phyloP scores from a whole-genome alignment of 163 green algal species.

The Coccomyxa subellipsoidea region DNA sequence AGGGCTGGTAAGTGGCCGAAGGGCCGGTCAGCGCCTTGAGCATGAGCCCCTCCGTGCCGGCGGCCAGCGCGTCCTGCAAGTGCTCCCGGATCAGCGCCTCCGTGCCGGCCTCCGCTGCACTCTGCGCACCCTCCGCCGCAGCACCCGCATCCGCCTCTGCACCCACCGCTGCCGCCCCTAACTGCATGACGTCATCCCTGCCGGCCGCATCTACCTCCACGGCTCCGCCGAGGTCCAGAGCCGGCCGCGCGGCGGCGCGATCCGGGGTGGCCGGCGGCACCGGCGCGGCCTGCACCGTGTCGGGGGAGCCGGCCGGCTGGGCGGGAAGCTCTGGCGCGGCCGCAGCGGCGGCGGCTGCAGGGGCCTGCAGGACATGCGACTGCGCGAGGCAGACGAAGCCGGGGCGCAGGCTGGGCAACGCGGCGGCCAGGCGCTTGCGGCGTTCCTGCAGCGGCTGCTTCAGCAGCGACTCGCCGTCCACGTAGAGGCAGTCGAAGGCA shows the following conservation, averaged over 20 bases:
- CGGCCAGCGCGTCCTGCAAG: slow-evolving; percentile 54
- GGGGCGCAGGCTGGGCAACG: slow-evolving; percentile 48
- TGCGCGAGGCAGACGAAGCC: slow-evolving; percentile 40
- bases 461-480: slow-evolving; percentile 60
- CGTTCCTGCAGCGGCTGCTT: slow-evolving; percentile 53
- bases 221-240: background rate
- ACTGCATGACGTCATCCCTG: too few relatives aligned
- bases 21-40: slow-evolving; percentile 73
- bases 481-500: slow-evolving; percentile 81
- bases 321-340: background rate
- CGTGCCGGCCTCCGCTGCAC: background rate
- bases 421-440: slow-evolving; percentile 32
- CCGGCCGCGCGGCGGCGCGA: too few relatives aligned
- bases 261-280: background rate
- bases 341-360: background rate
- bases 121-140: background rate
- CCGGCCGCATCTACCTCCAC: background rate
- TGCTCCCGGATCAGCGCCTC: slow-evolving; percentile 34
- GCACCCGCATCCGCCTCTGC: background rate
- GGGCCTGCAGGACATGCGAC: background rate
- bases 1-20: slow-evolving; percentile 66
- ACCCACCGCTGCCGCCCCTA: background rate
- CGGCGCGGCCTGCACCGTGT: background rate
- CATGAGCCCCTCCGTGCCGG: slow-evolving; percentile 81
- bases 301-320: background rate